Percentiles rank a stretch among this genome's conserved stretches.
phyloP scores from a whole-genome alignment of 305 asterid genomes.

The Fraxinus dipetala region DNA sequence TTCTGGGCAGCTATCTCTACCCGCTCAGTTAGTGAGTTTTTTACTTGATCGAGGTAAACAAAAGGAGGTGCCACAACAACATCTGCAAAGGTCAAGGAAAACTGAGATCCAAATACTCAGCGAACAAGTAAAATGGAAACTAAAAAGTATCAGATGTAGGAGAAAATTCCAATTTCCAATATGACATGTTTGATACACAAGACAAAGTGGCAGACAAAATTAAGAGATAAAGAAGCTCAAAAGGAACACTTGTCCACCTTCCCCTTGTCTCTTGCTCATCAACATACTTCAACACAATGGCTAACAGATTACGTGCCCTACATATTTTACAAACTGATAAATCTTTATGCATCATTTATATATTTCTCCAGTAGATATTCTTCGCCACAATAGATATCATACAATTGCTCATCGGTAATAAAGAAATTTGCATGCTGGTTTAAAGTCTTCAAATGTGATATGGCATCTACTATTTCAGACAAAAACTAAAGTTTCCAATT shows the following conservation, averaged over 20 bases:
- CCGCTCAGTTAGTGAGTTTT: constrained; percentile 57
- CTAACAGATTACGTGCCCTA: background rate
- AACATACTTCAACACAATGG: background rate
- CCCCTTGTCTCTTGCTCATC: background rate
- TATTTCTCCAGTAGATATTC: background rate
- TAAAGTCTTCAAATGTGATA: background rate
- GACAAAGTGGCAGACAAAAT: background rate
- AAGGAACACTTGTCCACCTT: background rate
- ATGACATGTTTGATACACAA: background rate
- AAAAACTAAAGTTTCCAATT: background rate
- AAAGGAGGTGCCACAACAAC: constrained; percentile 90
- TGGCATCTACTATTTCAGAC: background rate
- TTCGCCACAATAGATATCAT: background rate
- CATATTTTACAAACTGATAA: background rate
- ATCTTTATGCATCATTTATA: background rate
- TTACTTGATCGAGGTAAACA: constrained; percentile 84
- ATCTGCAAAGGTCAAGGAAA: constrained; percentile 46
- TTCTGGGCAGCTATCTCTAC: constrained; percentile 81
- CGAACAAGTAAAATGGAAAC: background rate
- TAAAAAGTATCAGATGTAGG: background rate
- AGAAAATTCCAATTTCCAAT: background rate
- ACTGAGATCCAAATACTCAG: background rate
- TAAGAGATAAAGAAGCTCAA: background rate
- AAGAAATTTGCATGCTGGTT: background rate
- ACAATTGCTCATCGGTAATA: background rate